Evolutionary conservation across 139 green algal genomes (phyloP).

Genomic region (Haematococcus lacustris): DNA sequence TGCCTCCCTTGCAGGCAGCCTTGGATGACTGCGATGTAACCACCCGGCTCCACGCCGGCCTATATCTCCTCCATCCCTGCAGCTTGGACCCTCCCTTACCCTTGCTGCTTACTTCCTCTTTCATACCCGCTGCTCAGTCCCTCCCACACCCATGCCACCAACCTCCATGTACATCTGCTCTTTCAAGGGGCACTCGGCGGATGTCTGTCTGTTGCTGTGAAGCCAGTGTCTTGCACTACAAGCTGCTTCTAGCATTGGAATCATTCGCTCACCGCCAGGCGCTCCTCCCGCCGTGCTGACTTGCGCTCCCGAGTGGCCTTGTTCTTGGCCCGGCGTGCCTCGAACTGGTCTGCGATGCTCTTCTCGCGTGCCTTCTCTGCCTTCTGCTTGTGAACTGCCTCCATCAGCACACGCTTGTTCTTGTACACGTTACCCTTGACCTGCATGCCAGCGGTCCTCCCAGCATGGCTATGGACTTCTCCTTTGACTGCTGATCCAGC

Average conservation of each 20-base stretch:
- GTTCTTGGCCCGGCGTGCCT: slow-evolving; percentile 94
- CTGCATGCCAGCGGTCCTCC: too few relatives aligned
- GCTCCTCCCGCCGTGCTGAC: slow-evolving; percentile 88
- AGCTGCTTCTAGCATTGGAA: background rate
- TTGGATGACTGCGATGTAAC: too few relatives aligned
- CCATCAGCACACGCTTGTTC: slow-evolving; percentile 99
- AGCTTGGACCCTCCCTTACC: too few relatives aligned
- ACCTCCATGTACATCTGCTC: background rate
- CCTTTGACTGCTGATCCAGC: too few relatives aligned
- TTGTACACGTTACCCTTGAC: slow-evolving; percentile 99
- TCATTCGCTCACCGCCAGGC: slow-evolving; percentile 50
- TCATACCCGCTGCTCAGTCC: background rate
- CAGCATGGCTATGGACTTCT: too few relatives aligned
- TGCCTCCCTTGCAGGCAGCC: too few relatives aligned
- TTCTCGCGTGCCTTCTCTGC: slow-evolving; percentile 98
- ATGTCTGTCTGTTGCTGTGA: background rate
- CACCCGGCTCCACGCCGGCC: too few relatives aligned
- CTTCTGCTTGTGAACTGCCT: slow-evolving; percentile 99
- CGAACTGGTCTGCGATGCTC: slow-evolving; percentile 96
- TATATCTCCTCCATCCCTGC: too few relatives aligned
- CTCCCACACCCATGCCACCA: background rate
- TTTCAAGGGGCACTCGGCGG: background rate
- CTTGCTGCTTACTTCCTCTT: background rate
- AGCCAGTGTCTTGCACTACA: background rate
- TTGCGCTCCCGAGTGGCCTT: slow-evolving; percentile 92